A percentile compares a stretch with the other conserved stretches of the same genome.
phyloP scores from a whole-genome alignment of 306 rosid genomes.

The Trifolium subterraneum region DNA sequence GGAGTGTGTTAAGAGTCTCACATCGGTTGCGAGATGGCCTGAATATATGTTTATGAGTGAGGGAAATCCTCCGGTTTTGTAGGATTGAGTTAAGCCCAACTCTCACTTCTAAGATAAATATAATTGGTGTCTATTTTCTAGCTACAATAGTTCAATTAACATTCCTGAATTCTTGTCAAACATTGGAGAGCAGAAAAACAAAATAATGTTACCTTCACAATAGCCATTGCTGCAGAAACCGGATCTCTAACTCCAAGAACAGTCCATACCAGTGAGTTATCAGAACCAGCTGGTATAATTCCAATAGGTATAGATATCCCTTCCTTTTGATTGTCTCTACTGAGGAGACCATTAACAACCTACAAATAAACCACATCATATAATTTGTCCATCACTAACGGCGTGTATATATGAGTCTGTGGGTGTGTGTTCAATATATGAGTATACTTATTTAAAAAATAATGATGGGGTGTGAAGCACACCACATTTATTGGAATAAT shows the following conservation, averaged over 20 bases:
- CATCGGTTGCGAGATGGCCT: too few relatives aligned
- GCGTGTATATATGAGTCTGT: neutral
- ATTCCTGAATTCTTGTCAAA: constrained; percentile 16
- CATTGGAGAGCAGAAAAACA: constrained; percentile 20
- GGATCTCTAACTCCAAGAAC: constrained; percentile 99
- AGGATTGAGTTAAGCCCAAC: too few relatives aligned
- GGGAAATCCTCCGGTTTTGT: too few relatives aligned
- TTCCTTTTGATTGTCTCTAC: constrained; percentile 95
- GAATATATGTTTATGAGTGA: too few relatives aligned
- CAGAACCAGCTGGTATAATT: constrained; percentile 98
- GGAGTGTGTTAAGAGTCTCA: too few relatives aligned
- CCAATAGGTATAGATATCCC: constrained; percentile 99
- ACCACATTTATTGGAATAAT: constrained; percentile 12
- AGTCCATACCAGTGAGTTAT: constrained; percentile 97
- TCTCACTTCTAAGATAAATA: neutral
- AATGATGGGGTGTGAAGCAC: constrained; percentile 21
- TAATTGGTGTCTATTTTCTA: constrained; percentile 24
- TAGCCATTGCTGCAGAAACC: constrained; percentile 96
- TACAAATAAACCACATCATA: constrained; percentile 50
- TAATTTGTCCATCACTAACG: constrained; percentile 19
- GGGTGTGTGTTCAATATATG: constrained; percentile 20
- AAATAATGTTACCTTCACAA: constrained; percentile 76
- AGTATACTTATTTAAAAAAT: constrained; percentile 7
- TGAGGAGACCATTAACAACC: constrained; percentile 97
- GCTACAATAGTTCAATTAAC: constrained; percentile 25